These are phyloP conservation scores for Teratosphaeria viscida DNA, from an alignment of 2,329 filamentous ascomycete species.

Conservation along the genomic window DNA sequence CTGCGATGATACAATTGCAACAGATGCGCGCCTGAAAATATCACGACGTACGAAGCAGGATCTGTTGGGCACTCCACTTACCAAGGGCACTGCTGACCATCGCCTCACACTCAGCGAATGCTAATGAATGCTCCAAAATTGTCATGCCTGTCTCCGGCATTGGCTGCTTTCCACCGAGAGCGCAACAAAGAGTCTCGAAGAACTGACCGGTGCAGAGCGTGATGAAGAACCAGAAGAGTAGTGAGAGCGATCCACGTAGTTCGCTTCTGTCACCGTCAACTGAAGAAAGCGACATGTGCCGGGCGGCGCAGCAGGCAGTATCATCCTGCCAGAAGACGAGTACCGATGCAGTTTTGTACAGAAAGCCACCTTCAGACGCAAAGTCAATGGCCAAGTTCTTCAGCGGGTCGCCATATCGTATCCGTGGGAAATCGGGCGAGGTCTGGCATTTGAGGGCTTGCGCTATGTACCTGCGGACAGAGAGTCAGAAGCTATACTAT, in stretches of 20 bases:
- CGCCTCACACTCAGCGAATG: constrained; percentile 90
- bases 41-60: not conserved
- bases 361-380: constrained; percentile 48
- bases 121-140: constrained; percentile 87
- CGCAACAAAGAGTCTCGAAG: constrained; percentile 76
- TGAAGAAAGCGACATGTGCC: constrained; percentile 55
- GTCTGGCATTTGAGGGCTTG: constrained; percentile 91
- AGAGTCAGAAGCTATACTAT: not conserved
- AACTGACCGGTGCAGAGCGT: constrained; percentile 68
- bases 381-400: constrained; percentile 29
- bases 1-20: not conserved
- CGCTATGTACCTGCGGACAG: constrained; percentile 39
- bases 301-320: constrained; percentile 60
- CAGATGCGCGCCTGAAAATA: not conserved
- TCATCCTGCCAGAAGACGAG: constrained; percentile 67
- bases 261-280: constrained; percentile 40
- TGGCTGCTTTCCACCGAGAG: constrained; percentile 70
- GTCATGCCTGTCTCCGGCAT: constrained; percentile 91
- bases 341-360: constrained; percentile 62
- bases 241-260: constrained; percentile 64
- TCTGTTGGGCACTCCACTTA: not conserved
- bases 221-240: constrained; percentile 65
- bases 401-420: constrained; percentile 37
- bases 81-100: constrained; percentile 69
- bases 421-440: constrained; percentile 33